Evolutionary conservation across 1,139 yeast genomes (phyloP).

Genomic region (Yamadazyma pseudoaaseri): DNA sequence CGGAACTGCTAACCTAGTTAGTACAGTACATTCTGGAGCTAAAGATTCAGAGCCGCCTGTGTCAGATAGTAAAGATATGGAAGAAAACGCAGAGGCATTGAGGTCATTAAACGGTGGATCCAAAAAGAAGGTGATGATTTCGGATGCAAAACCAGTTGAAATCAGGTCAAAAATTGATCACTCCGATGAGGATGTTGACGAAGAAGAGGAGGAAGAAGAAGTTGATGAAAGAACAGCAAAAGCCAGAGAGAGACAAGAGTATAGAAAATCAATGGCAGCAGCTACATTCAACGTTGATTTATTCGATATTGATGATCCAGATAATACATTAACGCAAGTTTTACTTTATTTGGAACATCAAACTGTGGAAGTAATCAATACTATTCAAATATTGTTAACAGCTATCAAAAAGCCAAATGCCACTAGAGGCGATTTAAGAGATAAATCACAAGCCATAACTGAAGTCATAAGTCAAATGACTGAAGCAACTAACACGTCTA

Average conservation of each 20-base stretch:
- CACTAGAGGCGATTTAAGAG: constrained; percentile 71
- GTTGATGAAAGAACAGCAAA: constrained; percentile 27
- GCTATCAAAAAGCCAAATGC: constrained; percentile 77
- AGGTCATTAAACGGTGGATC: constrained; percentile 4
- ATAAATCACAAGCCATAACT: constrained; percentile 71
- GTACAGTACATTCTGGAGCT: not conserved
- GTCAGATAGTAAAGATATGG: constrained; percentile 7
- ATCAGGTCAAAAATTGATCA: constrained; percentile 1
- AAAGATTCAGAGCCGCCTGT: not conserved
- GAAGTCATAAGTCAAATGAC: constrained; percentile 83
- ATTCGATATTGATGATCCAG: constrained; percentile 81
- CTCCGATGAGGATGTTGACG: constrained; percentile 5
- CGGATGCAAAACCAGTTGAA: constrained; percentile 4
- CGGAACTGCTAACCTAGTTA: no score
- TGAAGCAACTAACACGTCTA: constrained; percentile 83
- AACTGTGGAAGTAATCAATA: constrained; percentile 86
- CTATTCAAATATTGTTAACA: constrained; percentile 78
- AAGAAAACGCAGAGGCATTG: constrained; percentile 5
- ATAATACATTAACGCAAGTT: constrained; percentile 81
- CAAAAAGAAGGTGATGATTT: constrained; percentile 7
- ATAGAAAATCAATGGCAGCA: constrained; percentile 52
- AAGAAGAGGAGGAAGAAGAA: constrained; percentile 15
- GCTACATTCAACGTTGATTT: constrained; percentile 66
- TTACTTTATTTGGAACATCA: constrained; percentile 88
- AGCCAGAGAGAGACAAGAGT: constrained; percentile 48